Conservation (phyloP, 176 grass and related monocot genomes). For the Phoenix roebelenii region DNA sequence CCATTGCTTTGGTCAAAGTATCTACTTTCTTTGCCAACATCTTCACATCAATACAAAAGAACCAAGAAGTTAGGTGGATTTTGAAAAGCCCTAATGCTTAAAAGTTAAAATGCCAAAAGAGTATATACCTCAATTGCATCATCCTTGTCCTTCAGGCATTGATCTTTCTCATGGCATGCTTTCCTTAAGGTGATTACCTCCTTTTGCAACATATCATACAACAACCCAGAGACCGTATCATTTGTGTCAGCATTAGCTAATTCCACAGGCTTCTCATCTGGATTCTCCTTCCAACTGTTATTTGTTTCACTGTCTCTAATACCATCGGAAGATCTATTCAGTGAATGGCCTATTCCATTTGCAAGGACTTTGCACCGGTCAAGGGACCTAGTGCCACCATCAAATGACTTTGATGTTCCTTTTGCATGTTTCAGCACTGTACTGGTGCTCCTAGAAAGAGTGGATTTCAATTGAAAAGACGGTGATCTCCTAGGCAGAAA, state of each 20-base stretch:
- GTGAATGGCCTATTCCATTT: constrained; percentile 43
- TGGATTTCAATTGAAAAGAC: constrained; percentile 68
- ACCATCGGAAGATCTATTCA: constrained; percentile 49
- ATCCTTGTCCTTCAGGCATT: constrained; percentile 87
- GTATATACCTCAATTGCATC: constrained; percentile 80
- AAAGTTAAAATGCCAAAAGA: background rate
- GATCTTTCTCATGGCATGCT: constrained; percentile 81
- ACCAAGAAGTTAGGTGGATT: background rate
- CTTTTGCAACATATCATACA: constrained; percentile 92
- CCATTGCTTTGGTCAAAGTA: constrained; percentile 87
- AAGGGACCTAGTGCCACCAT: constrained; percentile 67
- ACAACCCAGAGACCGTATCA: constrained; percentile 69
- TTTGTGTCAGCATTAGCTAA: constrained; percentile 28
- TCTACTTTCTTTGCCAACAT: constrained; percentile 92
- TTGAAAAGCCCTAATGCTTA: background rate
- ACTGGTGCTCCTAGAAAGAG: constrained; percentile 53
- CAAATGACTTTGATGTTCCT: constrained; percentile 77
- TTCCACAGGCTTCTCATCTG: constrained; percentile 45
- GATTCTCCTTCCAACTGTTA: constrained; percentile 36
- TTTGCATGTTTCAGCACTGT: constrained; percentile 64
- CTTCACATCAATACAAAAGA: constrained; percentile 30
- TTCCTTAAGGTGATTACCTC: constrained; percentile 81
- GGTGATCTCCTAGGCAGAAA: constrained; percentile 58
- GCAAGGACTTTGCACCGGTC: constrained; percentile 36
- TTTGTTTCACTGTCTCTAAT: constrained; percentile 33